Base-by-base conservation (phyloP, 352 stramenopile species). In the Globisporangium spinosum region DNA sequence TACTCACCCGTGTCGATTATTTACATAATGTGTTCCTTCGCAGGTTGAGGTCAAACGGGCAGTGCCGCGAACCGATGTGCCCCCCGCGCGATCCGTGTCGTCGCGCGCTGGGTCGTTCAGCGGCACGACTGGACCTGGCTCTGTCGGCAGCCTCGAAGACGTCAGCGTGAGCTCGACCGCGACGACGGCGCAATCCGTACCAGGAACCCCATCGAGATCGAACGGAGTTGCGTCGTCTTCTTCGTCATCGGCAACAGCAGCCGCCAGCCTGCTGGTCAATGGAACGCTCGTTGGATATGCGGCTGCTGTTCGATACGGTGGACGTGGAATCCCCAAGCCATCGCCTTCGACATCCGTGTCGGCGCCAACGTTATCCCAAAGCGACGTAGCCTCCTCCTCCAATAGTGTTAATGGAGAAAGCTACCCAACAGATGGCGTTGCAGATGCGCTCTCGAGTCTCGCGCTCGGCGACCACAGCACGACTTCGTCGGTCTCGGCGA, bases 41-140 rank as follows among this genome's bases (percentile, higher is more conserved):
- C 38, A 84, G 77, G 77, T 96, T 27, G 89, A 96, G 70, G 89
- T 96, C 7, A 96, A 96, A 67, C 87, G 89, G 8, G 89, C 89
- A 22, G 89, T 96, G 13, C 89, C 89, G 32, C 80, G 89, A 51
- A 95, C 87, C 7, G 87, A 96, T 63, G 82, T 93, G 8, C 87
- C 87, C 47, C 89, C 89, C 55, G 69, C 85, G 27, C 73, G 88
- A 9, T 91, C 87, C 0, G 78, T 93, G 8, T 94, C 85, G 12
- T 93, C 87, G 1, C 80, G 86, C 60, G 81, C 79, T 23, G 80
- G 76, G 15, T 94, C 85, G 17, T 94, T 94, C 71, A 92, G 82
- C n/a, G 86, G 84, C n/a, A 83, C 81, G 22, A 82, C 79, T 6
- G 88, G 83, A 0, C 84, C 86, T 51, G 86, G 83, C 3, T 94